Base-by-base conservation (phyloP, 164 flowering plant species). In the Magnolia officinalis region DNA sequence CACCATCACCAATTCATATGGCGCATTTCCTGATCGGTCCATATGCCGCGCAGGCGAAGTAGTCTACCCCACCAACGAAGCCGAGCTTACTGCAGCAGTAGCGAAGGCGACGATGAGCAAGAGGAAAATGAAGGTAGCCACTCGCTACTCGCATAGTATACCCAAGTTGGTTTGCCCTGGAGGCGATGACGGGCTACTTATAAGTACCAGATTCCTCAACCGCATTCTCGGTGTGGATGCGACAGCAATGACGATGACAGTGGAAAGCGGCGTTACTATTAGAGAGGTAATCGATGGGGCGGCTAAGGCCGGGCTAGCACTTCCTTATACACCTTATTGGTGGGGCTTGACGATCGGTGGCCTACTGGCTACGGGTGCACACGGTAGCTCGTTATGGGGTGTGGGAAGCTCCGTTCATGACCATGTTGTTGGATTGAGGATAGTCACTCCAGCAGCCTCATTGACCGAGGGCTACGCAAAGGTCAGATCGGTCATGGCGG, bases 291-390 rank as follows among this genome's bases (percentile, higher is more conserved):
- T 92, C 4, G 70, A 74, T 11, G 87, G 85, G 59, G 89, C 91
- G 0, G 91, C 89, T 0, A 78, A 81, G 71, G 88, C 81, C 0
- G 89, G 91, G 26, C 67, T 93, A 50, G 94, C 93, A 0, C 70
- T 91, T 78, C 92, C 94, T 37, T 78, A 88, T 68, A 11, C 92
- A 0, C 97, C 97, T 0, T 91, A 93, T 52, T 93, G 94, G 95
- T 91, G 91, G 90, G 97, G 97, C 0, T 67, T 92, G 74, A 90
- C 95, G 0, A 71, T 90, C 0, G 97, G 95, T 1, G 97, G 95
- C 1, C 50, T 92, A 8, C 52, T 91, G 37, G 86, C 86, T 1
- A 92, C 91, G 0, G 97, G 94, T 16, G 92, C 97, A 0, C 97
- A 92, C 75, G 95, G 97, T 1, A 92, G 97, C 85, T 71, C 92